These are phyloP conservation scores for Sclerotinia glacialis DNA, from an alignment of 2,329 filamentous ascomycete species.

Conservation along the genomic window DNA sequence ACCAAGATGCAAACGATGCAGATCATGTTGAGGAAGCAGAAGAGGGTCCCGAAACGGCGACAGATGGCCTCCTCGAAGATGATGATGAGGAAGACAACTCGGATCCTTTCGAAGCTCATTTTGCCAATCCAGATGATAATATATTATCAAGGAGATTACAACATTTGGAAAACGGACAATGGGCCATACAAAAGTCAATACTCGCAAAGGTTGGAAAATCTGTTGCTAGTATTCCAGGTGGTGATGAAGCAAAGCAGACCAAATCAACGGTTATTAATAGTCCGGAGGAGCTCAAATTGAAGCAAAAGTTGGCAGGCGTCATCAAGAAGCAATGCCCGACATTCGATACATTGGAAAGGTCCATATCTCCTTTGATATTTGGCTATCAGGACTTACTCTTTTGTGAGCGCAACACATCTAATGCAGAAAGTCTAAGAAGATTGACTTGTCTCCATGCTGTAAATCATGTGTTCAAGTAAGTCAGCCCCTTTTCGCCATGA, in stretches of 20 bases:
- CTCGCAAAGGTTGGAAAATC: constrained; percentile 48
- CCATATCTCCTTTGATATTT: constrained; percentile 70
- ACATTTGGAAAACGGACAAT: constrained; percentile 50
- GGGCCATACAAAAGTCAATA: constrained; percentile 47
- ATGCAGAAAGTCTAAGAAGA: constrained; percentile 66
- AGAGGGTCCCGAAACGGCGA: constrained; percentile 44
- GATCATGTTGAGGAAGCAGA: constrained; percentile 51
- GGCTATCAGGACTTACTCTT: constrained; percentile 79
- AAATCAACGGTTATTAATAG: constrained; percentile 33
- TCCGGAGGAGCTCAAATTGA: constrained; percentile 58
- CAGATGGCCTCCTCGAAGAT: constrained; percentile 41
- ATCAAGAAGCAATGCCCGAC: constrained; percentile 52
- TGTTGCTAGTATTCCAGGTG: constrained; percentile 48
- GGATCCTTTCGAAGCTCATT: constrained; percentile 82
- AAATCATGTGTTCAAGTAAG: constrained; percentile 86
- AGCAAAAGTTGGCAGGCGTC: constrained; percentile 62
- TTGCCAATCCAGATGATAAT: constrained; percentile 64
- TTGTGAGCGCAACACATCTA: constrained; percentile 66
- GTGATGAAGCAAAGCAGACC: constrained; percentile 38
- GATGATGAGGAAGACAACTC: constrained; percentile 51
- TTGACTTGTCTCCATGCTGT: constrained; percentile 78
- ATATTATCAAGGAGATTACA: constrained; percentile 54
- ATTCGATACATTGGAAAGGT: constrained; percentile 62
- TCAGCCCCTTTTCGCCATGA: constrained; percentile 11
- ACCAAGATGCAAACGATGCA: constrained; percentile 28